Percentiles rank a stretch among this genome's conserved stretches.
Conservation (phyloP, 1,139 yeast species). For the Spathaspora sp. region DNA sequence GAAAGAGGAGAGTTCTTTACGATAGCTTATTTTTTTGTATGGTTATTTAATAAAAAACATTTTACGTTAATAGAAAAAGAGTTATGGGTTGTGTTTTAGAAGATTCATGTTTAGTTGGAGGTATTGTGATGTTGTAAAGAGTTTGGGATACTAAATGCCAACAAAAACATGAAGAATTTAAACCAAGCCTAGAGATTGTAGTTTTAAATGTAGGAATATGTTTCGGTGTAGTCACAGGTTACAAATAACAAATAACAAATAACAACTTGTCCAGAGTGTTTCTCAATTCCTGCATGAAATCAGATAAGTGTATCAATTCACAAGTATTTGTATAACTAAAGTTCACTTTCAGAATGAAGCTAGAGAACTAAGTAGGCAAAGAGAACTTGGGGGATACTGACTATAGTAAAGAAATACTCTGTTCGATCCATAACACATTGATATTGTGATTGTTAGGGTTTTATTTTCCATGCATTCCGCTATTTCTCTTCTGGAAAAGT, state of each 20-base stretch:
- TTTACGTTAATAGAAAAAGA: constrained; percentile 2
- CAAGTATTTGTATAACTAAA: too few species aligned
- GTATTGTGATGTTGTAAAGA: neutral
- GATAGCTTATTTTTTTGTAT: constrained; percentile 6
- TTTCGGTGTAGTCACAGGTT: neutral
- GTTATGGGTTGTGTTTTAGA: neutral
- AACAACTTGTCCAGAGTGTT: too few species aligned
- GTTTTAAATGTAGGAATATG: neutral
- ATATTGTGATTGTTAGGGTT: too few species aligned
- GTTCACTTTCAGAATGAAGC: too few species aligned
- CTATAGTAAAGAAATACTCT: too few species aligned
- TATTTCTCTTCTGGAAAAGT: neutral
- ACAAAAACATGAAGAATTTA: neutral
- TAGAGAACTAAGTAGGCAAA: too few species aligned
- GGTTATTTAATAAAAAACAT: constrained; percentile 5
- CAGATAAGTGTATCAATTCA: neutral
- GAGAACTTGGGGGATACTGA: too few species aligned
- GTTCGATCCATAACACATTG: too few species aligned
- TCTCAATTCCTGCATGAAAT: too few species aligned
- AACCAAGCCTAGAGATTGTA: neutral
- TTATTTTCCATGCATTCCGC: too few species aligned
- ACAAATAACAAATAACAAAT: neutral
- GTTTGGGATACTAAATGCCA: too few species aligned
- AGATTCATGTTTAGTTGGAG: neutral
- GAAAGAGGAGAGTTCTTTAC: constrained; percentile 3